Evolutionary conservation across 441 rosid genomes (phyloP).

Genomic region (Populus hybrid): DNA sequence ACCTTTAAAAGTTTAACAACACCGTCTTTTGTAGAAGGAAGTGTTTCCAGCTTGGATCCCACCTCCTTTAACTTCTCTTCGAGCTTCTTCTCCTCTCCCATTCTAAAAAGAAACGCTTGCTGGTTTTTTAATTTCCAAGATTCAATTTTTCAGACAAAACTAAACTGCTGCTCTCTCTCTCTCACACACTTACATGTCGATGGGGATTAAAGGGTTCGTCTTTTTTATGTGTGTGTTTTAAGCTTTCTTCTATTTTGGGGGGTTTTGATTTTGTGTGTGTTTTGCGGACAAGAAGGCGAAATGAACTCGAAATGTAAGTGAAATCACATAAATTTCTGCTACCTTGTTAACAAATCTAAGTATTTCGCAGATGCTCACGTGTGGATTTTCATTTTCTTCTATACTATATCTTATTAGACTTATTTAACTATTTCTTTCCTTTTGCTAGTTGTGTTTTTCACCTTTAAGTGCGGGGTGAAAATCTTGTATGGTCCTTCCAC

Average conservation of each 20-base stretch:
- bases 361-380: not conserved
- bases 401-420: not conserved
- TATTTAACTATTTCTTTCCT: not conserved
- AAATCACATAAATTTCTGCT: conserved; percentile 20
- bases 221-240: not conserved
- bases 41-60: conserved; percentile 88
- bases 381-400: not conserved
- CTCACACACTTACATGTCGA: not conserved
- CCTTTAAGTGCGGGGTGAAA: no score
- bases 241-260: not conserved
- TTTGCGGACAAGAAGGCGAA: conserved; percentile 29
- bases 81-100: conserved; percentile 50
- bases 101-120: not conserved
- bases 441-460: not conserved
- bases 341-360: not conserved
- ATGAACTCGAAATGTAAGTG: conserved; percentile 35
- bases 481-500: no score
- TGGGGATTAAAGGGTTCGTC: conserved; percentile 1
- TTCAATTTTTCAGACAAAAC: not conserved
- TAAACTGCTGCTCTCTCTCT: not conserved
- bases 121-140: not conserved
- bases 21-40: conserved; percentile 73
- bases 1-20: conserved; percentile 93
- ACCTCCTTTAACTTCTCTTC: conserved; percentile 68
- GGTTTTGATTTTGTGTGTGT: not conserved